phyloP scores from a whole-genome alignment of 345 rosid species.

The Eucalyptus cloeziana region DNA sequence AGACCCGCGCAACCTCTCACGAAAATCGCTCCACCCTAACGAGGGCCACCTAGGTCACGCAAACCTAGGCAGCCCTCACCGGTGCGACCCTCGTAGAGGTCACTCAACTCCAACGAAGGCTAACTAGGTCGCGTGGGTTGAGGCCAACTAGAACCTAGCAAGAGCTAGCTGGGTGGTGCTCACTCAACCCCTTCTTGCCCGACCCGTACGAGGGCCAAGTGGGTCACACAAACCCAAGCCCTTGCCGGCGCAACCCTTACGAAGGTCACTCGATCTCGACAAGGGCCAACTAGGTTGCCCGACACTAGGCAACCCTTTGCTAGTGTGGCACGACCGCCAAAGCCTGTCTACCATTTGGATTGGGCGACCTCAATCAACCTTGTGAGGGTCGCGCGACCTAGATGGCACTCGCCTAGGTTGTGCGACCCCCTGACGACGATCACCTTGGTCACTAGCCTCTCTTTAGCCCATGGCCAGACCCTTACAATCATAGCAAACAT shows the following conservation, averaged over 20 bases:
- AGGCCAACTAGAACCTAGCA: no score
- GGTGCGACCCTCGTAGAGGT: accelerated
- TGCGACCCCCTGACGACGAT: accelerated
- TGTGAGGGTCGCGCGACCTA: no score
- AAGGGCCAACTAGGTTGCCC: accelerated
- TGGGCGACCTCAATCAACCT: accelerated
- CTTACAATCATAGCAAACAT: accelerated
- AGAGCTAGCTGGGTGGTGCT: no score
- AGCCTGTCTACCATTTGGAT: accelerated
- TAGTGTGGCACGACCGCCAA: accelerated
- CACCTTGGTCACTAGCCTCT: accelerated
- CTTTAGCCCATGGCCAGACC: no score
- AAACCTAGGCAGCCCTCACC: accelerated
- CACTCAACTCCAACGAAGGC: no score
- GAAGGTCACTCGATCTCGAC: accelerated
- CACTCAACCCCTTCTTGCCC: accelerated
- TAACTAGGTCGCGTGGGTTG: accelerated
- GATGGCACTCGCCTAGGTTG: accelerated
- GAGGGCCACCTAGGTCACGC: accelerated
- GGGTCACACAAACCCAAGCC: no score
- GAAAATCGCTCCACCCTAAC: accelerated
- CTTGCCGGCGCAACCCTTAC: accelerated
- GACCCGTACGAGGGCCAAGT: no score
- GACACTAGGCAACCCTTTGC: accelerated
- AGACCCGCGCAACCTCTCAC: accelerated